phyloP scores from a whole-genome alignment of 352 stramenopile species.

The Thalassiosira exigua region DNA sequence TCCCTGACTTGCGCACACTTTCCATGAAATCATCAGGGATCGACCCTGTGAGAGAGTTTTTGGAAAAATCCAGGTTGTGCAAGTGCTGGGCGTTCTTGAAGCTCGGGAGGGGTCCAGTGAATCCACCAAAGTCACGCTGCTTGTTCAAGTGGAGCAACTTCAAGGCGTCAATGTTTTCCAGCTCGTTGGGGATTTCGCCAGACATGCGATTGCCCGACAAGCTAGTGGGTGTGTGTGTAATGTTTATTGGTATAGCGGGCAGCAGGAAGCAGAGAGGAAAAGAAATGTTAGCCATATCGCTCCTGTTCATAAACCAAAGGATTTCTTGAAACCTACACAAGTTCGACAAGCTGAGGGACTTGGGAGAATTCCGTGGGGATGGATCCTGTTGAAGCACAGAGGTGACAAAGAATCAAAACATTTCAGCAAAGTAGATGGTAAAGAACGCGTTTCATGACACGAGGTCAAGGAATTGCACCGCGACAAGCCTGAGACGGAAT shows the following conservation, averaged over 20 bases:
- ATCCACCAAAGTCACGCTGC: constrained; percentile 67
- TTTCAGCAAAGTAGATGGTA: too few species aligned
- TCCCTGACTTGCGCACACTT: constrained; percentile 40
- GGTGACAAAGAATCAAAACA: too few species aligned
- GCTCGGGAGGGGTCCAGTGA: constrained; percentile 57
- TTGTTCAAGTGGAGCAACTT: constrained; percentile 46
- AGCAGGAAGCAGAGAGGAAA: neutral
- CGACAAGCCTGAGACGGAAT: too few species aligned
- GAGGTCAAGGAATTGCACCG: too few species aligned
- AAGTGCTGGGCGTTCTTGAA: constrained; percentile 53
- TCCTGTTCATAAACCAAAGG: neutral
- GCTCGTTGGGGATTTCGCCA: constrained; percentile 49
- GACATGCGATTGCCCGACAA: constrained; percentile 56
- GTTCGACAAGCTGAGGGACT: constrained; percentile 37
- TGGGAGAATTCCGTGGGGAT: constrained; percentile 53
- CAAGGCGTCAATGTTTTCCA: constrained; percentile 58
- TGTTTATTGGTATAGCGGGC: too few species aligned
- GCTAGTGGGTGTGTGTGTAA: neutral
- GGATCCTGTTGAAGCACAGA: too few species aligned
- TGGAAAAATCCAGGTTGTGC: constrained; percentile 53
- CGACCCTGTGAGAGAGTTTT: constrained; percentile 58
- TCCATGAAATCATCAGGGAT: constrained; percentile 56
- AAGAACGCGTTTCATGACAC: too few species aligned
- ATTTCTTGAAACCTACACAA: constrained; percentile 32
- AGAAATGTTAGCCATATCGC: neutral